These are phyloP conservation scores for Daedalea quercina DNA, from an alignment of 768 basidiomycete genomes.

Conservation along the genomic window DNA sequence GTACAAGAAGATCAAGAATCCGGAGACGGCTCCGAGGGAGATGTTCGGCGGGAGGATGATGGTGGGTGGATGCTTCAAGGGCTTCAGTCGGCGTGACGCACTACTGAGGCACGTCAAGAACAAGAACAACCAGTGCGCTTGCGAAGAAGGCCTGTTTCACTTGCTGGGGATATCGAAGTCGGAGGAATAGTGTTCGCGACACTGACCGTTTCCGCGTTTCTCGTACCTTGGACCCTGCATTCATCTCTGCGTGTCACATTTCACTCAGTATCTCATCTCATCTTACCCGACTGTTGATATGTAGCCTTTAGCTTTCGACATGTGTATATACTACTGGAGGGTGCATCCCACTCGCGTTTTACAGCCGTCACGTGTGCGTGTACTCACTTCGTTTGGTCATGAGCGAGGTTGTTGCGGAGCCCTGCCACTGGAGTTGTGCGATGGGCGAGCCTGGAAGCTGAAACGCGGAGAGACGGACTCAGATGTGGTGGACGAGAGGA, in stretches of 20 bases:
- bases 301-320: too few relatives aligned
- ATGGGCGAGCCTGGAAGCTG: too few relatives aligned
- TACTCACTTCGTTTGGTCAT: too few relatives aligned
- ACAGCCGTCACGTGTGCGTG: too few relatives aligned
- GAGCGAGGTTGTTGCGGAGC: too few relatives aligned
- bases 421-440: too few relatives aligned
- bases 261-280: too few relatives aligned
- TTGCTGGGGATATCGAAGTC: not conserved
- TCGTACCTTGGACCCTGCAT: not conserved
- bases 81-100: constrained; percentile 12
- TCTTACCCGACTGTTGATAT: too few relatives aligned
- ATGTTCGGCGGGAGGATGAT: constrained; percentile 4
- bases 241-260: not conserved
- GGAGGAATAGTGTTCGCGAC: not conserved
- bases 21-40: not conserved
- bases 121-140: constrained; percentile 1
- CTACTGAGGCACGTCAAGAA: constrained; percentile 6
- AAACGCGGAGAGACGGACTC: too few relatives aligned
- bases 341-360: too few relatives aligned
- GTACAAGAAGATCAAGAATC: not conserved
- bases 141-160: not conserved
- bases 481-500: too few relatives aligned
- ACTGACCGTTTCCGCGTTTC: not conserved
- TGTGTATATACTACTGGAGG: too few relatives aligned
- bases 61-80: constrained; percentile 12